Conservation (phyloP, 1,284 basidiomycete species). For the Waitea zeae region DNA sequence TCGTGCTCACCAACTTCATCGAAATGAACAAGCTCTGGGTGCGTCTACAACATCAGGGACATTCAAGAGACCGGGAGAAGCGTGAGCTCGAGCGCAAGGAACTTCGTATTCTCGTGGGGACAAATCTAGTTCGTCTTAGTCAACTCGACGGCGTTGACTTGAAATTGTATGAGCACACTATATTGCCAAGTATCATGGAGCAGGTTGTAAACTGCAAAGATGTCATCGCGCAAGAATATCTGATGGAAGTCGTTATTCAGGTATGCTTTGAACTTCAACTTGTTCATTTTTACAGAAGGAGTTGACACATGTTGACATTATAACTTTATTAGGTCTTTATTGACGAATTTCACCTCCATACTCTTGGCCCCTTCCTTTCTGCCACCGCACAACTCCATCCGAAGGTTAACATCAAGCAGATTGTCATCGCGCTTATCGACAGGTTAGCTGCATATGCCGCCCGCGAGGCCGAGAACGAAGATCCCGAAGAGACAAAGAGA, state of each 20-base stretch:
- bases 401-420: conserved; percentile 92
- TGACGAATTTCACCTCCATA: conserved; percentile 90
- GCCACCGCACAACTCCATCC: conserved; percentile 89
- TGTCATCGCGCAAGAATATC: conserved; percentile 91
- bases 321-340: conserved; percentile 70
- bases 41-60: conserved; percentile 87
- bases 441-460: conserved; percentile 89
- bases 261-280: conserved; percentile 17
- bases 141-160: conserved; percentile 90
- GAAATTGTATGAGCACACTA: conserved; percentile 70
- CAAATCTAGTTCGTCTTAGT: conserved; percentile 83
- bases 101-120: conserved; percentile 85
- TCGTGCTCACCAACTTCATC: conserved; percentile 93
- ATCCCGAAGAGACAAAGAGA: conserved; percentile 78
- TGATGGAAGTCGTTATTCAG: conserved; percentile 98
- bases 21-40: conserved; percentile 99
- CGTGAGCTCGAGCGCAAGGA: conserved; percentile 89
- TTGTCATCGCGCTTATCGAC: conserved; percentile 91
- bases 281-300: neutral
- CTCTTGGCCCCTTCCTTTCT: conserved; percentile 82
- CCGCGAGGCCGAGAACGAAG: conserved; percentile 83
- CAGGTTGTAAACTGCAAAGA: conserved; percentile 96
- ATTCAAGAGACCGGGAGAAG: conserved; percentile 88
- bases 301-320: too few species aligned
- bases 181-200: conserved; percentile 81